A percentile compares a stretch with the other conserved stretches of the same genome.
Evolutionary conservation across 768 basidiomycete species (phyloP).

Genomic region (Serpula lacrymans): DNA sequence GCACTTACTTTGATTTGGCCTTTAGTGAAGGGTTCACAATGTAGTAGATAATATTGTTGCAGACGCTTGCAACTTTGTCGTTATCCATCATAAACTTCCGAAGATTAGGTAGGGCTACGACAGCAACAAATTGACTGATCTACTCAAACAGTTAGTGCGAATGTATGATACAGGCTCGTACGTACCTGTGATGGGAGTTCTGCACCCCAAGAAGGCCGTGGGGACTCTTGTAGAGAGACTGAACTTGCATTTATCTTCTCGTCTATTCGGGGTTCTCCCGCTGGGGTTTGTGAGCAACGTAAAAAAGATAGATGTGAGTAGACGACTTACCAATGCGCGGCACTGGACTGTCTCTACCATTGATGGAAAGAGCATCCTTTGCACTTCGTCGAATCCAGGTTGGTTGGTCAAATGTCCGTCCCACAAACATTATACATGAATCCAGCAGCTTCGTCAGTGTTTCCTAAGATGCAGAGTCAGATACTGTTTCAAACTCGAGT

Average conservation of each 20-base stretch:
- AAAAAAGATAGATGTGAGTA: too few species aligned
- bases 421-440: constrained; percentile 67
- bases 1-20: constrained; percentile 62
- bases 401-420: constrained; percentile 68
- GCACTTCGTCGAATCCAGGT: constrained; percentile 75
- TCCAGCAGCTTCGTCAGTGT: constrained; percentile 85
- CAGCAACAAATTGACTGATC: constrained; percentile 72
- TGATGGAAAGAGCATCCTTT: constrained; percentile 55
- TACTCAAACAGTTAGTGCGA: constrained; percentile 35
- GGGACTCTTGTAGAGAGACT: constrained; percentile 33
- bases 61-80: constrained; percentile 77
- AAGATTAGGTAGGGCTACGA: constrained; percentile 65
- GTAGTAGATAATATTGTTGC: constrained; percentile 82
- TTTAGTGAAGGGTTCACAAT: constrained; percentile 80
- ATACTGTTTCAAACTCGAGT: background rate
- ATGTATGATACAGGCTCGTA: constrained; percentile 13
- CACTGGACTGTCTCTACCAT: constrained; percentile 71
- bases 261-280: too few species aligned
- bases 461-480: constrained; percentile 45
- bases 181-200: constrained; percentile 27
- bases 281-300: too few species aligned
- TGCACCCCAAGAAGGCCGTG: constrained; percentile 22
- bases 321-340: constrained; percentile 46
- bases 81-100: constrained; percentile 79
- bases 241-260: constrained; percentile 56